Base-by-base conservation (phyloP, 1,139 yeast species). In the Suhomyces kunorum region DNA sequence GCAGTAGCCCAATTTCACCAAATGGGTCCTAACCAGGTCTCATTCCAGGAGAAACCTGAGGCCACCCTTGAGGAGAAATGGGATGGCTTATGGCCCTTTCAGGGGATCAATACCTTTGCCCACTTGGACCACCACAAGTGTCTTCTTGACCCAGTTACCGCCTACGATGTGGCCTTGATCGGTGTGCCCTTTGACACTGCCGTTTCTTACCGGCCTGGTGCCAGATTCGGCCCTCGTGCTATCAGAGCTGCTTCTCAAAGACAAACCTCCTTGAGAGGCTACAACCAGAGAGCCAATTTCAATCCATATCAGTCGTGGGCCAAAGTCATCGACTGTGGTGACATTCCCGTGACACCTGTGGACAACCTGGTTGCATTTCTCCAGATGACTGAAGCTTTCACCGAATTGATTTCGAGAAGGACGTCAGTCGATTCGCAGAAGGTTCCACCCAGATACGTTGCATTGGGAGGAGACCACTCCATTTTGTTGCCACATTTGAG, bases 101-200 rank as follows among this genome's bases (percentile, higher is more conserved):
- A 76, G 48, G 92, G 92, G 1, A 73, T 84, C 37, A 74, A 79
- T 51, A 80, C 92, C 0, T 85, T 83, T 68, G 92, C 92, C 5
- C 90, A 85, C 48, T 64, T 84, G 40, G 80, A 80, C 19, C 73
- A 77, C 47, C 66, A 74, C 31, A 68, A 68, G 46, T 85, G 94
- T 54, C 67, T 85, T 24, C 42, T 77, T 7, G 63, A 79, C 36
- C 65, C 75, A 2, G 71, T 69, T 1, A 53, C 59, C 4, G 51
- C 63, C 1, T 84, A 71, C 50, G 94, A 85, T 51, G 72, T 85
- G 39, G 94, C 81, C 1, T 53, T 85, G 16, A 71, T 85, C 45
- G 92, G 92, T 8, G 85, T 82, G 5, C 92, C 92, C 1, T 84
- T 84, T 53, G 92, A 84, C 53, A 83, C 90, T 4, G 89, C 88